Base-by-base conservation (phyloP, 495 filamentous ascomycete genomes). In the Durotheca rogersii region DNA sequence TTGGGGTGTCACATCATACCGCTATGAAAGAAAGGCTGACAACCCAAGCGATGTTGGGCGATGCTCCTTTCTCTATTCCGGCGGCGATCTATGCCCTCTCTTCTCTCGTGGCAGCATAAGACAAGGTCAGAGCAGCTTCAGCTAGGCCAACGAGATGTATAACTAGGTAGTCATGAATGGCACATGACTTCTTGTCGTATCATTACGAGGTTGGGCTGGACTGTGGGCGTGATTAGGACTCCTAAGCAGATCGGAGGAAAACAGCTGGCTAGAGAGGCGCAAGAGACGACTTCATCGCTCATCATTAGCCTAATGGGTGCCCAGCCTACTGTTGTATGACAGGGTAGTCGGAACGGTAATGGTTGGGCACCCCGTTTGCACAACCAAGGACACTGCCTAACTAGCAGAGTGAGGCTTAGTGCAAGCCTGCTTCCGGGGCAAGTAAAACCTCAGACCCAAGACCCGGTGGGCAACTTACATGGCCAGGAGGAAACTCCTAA, bases 1-100 rank as follows among this genome's bases (percentile, higher is more conserved):
- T 70, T 97, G 49, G 92, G 92, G 23, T 97, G 92, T 65, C 89
- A 94, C 76, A 76, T 95, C 27, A 67, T 94, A 53, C 89, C 87
- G n/a, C 40, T 90, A 46, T 84, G 68, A 66, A 6, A 31, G 33
- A 51, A 32, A 18, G 10, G 5, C 9, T 39, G 19, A n/a, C 17
- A 11, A 19, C 9, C 12, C 9, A 27, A n/a, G n/a, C 1, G 27
- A 20, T 27, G 16, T 16, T 15, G 30, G 15, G 20, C 31, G n/a
- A 46, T 25, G 11, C 14, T 29, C 25, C 14, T 17, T 23, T 29
- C 25, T 31, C 14, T 7, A 31, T 39, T 41, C 27, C 11, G 9
- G 2, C 6, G 19, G 15, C 29, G 18, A 35, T 21, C 9, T 41
- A 21, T n/a, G 16, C 6, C 7, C 18, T 6, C 19, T 23, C 31